Percentiles rank a stretch among this genome's conserved stretches.
phyloP scores from a whole-genome alignment of 192 early-diverging fungal species.

The Backusella morwellensis region DNA sequence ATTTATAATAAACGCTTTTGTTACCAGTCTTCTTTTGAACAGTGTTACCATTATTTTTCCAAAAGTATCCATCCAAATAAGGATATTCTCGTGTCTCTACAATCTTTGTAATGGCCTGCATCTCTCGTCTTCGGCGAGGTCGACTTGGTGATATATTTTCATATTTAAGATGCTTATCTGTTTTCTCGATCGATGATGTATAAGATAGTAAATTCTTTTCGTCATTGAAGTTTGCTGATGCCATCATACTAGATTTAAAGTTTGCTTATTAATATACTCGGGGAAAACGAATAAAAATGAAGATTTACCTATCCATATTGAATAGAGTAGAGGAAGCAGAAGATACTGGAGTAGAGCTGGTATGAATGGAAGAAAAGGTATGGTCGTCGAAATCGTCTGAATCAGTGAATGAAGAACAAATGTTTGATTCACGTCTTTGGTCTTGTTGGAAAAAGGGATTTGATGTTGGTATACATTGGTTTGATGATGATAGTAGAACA shows the following conservation, averaged over 20 bases:
- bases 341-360: background rate
- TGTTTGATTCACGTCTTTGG: slow-evolving; percentile 10
- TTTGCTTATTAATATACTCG: background rate
- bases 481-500: background rate
- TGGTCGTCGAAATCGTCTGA: slow-evolving; percentile 24
- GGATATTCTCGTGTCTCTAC: slow-evolving; percentile 50
- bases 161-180: background rate
- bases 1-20: slow-evolving; percentile 60
- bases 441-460: background rate
- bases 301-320: background rate
- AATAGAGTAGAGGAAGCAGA: background rate
- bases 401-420: slow-evolving; percentile 16
- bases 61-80: slow-evolving; percentile 46
- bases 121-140: slow-evolving; percentile 54
- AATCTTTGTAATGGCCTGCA: slow-evolving; percentile 58
- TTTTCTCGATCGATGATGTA: background rate
- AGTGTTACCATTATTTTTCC: slow-evolving; percentile 62
- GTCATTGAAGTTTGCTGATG: background rate
- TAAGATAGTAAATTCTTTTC: background rate
- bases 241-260: background rate
- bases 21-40: slow-evolving; percentile 54
- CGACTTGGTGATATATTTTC: slow-evolving; percentile 11
- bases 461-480: slow-evolving; percentile 3
- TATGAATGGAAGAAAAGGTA: slow-evolving; percentile 1
- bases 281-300: background rate